Evolutionary conservation across 2,329 filamentous ascomycete genomes (phyloP).

Genomic region (Penicillium capsulatum): DNA sequence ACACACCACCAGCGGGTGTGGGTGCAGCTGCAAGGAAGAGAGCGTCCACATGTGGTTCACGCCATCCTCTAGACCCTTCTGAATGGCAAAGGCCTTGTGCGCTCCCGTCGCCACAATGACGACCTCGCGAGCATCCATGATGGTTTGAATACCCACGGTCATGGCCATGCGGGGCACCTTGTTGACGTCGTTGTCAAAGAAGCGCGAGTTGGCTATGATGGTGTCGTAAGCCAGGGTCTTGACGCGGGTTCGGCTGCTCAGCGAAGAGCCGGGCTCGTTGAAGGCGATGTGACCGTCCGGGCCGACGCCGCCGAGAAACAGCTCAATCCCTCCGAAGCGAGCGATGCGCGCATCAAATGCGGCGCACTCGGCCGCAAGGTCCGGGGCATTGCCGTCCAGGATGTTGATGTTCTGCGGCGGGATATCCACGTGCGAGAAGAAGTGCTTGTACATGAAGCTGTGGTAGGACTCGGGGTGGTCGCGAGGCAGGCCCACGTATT

Average conservation of each 20-base stretch:
- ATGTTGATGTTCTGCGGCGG: slow-evolving; percentile 79
- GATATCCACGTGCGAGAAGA: slow-evolving; percentile 82
- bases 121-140: slow-evolving; percentile 75
- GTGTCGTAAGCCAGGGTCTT: slow-evolving; percentile 87
- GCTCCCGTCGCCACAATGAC: slow-evolving; percentile 77
- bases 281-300: slow-evolving; percentile 86
- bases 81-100: slow-evolving; percentile 74
- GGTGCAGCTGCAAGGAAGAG: slow-evolving; percentile 74
- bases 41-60: slow-evolving; percentile 91
- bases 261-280: slow-evolving; percentile 79
- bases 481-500: slow-evolving; percentile 78
- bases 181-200: slow-evolving; percentile 70
- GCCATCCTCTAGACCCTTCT: slow-evolving; percentile 74
- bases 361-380: slow-evolving; percentile 71
- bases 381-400: slow-evolving; percentile 72
- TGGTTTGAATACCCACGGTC: slow-evolving; percentile 79
- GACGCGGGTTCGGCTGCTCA: slow-evolving; percentile 73
- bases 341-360: slow-evolving; percentile 76
- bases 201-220: slow-evolving; percentile 77
- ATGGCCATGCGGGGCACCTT: slow-evolving; percentile 77
- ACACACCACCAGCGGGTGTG: slow-evolving; percentile 74
- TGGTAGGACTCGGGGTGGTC: slow-evolving; percentile 85
- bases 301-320: slow-evolving; percentile 80
- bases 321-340: slow-evolving; percentile 70
- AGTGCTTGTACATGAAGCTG: slow-evolving; percentile 89